Conservation (phyloP, 2,329 filamentous ascomycete species). For the Orbilia brochopaga region DNA sequence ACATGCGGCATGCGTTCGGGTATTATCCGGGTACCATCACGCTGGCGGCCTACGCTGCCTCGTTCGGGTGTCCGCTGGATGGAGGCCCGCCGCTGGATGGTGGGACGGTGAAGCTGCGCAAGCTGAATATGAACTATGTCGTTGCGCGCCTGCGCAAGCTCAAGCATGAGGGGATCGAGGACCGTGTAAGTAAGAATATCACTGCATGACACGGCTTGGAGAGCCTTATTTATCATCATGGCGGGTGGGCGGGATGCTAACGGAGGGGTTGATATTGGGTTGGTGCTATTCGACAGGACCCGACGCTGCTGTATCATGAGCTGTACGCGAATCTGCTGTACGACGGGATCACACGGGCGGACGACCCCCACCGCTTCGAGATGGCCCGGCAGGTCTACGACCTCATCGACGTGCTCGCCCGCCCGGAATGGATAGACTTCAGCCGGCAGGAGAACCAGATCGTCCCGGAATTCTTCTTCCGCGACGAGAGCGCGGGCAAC, state of each 20-base stretch:
- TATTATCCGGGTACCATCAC: slow-evolving; percentile 72
- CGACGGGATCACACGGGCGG: slow-evolving; percentile 69
- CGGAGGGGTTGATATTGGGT: not conserved
- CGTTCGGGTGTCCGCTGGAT: slow-evolving; percentile 61
- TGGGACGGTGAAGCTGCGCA: slow-evolving; percentile 63
- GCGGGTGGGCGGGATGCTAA: not conserved
- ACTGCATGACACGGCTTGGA: not conserved
- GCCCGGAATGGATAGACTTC: slow-evolving; percentile 76
- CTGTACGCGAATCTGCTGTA: slow-evolving; percentile 73
- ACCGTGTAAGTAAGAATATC: slow-evolving; percentile 58
- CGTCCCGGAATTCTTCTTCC: slow-evolving; percentile 72
- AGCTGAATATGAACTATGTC: slow-evolving; percentile 57
- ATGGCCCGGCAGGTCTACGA: slow-evolving; percentile 76
- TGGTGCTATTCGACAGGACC: slow-evolving; percentile 35
- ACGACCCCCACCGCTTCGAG: slow-evolving; percentile 64
- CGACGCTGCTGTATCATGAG: slow-evolving; percentile 61
- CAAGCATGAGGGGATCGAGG: slow-evolving; percentile 59
- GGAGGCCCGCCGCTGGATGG: slow-evolving; percentile 64
- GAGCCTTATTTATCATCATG: not conserved
- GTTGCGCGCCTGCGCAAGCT: slow-evolving; percentile 60
- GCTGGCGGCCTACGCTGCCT: slow-evolving; percentile 71
- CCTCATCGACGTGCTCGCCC: slow-evolving; percentile 71
- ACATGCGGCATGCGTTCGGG: slow-evolving; percentile 72
- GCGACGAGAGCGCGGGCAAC: slow-evolving; percentile 66
- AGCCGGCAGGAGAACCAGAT: slow-evolving; percentile 73